Conservation (phyloP, 306 rosid genomes). For the Potentilla sterilis region DNA sequence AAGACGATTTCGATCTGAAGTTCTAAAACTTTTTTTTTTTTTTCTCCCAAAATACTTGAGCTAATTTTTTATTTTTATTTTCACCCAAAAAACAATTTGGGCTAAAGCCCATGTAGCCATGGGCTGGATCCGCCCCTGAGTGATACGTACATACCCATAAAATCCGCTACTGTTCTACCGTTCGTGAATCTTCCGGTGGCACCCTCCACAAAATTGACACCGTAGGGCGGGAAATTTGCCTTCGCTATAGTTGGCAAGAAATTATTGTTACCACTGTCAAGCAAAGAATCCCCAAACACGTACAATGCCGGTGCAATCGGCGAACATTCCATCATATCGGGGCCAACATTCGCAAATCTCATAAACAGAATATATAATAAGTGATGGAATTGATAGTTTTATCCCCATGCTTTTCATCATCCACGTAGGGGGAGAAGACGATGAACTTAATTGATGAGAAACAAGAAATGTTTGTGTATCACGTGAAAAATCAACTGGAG, state of each 20-base stretch:
- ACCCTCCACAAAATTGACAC: constrained; percentile 36
- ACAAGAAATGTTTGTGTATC: neutral
- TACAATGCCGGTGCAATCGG: constrained; percentile 52
- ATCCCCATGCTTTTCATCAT: neutral
- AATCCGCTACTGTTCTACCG: constrained; percentile 51
- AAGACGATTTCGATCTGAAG: too few relatives aligned
- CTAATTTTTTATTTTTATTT: too few relatives aligned
- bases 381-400: neutral
- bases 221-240: constrained; percentile 50
- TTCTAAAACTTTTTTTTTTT: too few relatives aligned
- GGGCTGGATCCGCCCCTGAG: too few relatives aligned
- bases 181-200: constrained; percentile 62
- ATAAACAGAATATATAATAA: neutral
- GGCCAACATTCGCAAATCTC: neutral
- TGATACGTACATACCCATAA: constrained; percentile 23
- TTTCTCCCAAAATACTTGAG: too few relatives aligned
- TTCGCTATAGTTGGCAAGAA: constrained; percentile 42
- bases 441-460: too few relatives aligned
- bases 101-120: too few relatives aligned
- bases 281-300: constrained; percentile 54
- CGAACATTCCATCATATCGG: neutral
- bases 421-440: neutral
- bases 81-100: too few relatives aligned
- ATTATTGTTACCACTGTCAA: constrained; percentile 59
- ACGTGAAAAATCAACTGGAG: neutral